These are phyloP conservation scores for Rhodotorula sp. DNA, from an alignment of 1,284 basidiomycete species.

Conservation along the genomic window DNA sequence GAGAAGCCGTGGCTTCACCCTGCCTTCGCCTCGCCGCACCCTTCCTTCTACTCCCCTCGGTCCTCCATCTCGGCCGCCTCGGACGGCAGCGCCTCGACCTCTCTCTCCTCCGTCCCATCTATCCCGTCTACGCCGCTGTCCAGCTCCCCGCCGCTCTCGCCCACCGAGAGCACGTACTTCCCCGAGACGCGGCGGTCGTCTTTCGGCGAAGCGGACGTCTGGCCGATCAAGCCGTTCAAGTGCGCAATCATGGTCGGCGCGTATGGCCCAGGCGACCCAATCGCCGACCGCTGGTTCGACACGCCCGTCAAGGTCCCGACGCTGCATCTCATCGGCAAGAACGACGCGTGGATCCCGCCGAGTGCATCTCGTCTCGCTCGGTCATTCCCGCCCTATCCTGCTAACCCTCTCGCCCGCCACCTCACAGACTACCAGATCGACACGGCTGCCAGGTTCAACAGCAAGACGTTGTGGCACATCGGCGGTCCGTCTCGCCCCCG, in stretches of 20 bases:
- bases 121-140: neutral
- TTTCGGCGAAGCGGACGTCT: slow-evolving; percentile 1
- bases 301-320: neutral
- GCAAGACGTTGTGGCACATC: neutral
- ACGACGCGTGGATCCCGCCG: slow-evolving; percentile 4
- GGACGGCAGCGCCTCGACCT: neutral
- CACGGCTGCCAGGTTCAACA: neutral
- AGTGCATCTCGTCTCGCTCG: neutral
- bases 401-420: neutral
- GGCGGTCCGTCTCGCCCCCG: neutral
- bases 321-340: slow-evolving; percentile 1
- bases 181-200: neutral
- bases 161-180: neutral
- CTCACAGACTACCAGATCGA: slow-evolving; percentile 2
- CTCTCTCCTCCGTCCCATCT: neutral
- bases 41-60: neutral
- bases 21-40: neutral
- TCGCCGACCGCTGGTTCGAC: neutral
- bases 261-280: neutral
- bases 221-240: slow-evolving; percentile 5
- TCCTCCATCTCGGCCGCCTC: neutral
- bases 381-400: too few relatives aligned
- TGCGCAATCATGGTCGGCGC: slow-evolving; percentile 2
- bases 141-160: neutral
- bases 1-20: slow-evolving; percentile 6